Percentiles rank a stretch among this genome's conserved stretches.
phyloP scores from a whole-genome alignment of 2,329 filamentous ascomycete species.

The Hymenotorrendiella dingleyae region DNA sequence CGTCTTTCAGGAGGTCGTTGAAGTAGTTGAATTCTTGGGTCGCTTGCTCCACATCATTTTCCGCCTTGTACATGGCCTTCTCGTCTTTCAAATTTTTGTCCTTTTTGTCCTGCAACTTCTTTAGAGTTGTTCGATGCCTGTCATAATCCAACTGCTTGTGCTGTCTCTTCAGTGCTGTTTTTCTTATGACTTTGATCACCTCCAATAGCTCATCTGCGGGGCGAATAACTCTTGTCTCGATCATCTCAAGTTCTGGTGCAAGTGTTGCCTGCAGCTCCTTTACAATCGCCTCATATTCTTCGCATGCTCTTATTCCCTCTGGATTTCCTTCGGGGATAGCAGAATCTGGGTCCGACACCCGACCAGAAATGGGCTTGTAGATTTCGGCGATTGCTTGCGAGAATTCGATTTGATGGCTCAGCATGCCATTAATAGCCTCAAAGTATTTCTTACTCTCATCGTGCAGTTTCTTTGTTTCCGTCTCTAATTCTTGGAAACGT shows the following conservation, averaged over 20 bases:
- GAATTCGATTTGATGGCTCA: constrained; percentile 96
- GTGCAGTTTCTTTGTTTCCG: constrained; percentile 92
- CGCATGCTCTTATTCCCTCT: constrained; percentile 89
- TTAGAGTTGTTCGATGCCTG: constrained; percentile 72
- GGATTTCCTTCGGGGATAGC: constrained; percentile 78
- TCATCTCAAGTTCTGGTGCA: constrained; percentile 93
- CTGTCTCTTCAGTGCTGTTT: constrained; percentile 81
- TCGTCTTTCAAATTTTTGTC: constrained; percentile 95
- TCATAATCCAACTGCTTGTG: constrained; percentile 98
- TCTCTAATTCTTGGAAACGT: constrained; percentile 88
- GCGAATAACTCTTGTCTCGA: constrained; percentile 82
- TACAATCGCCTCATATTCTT: constrained; percentile 91
- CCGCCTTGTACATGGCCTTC: constrained; percentile 93
- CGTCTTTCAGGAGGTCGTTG: constrained; percentile 94
- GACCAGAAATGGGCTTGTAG: constrained; percentile 96
- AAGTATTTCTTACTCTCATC: constrained; percentile 98
- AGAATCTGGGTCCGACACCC: constrained; percentile 86
- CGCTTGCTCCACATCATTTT: constrained; percentile 82
- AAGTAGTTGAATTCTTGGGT: constrained; percentile 98
- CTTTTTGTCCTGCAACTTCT: constrained; percentile 97
- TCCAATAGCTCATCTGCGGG: constrained; percentile 91
- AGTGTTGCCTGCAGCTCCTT: constrained; percentile 84
- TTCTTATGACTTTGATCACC: constrained; percentile 92
- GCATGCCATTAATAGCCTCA: constrained; percentile 96
- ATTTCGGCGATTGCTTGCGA: constrained; percentile 93